A percentile compares a stretch with the other conserved stretches of the same genome.
phyloP scores from a whole-genome alignment of 495 filamentous ascomycete species.

The Sordaria brevicollis region DNA sequence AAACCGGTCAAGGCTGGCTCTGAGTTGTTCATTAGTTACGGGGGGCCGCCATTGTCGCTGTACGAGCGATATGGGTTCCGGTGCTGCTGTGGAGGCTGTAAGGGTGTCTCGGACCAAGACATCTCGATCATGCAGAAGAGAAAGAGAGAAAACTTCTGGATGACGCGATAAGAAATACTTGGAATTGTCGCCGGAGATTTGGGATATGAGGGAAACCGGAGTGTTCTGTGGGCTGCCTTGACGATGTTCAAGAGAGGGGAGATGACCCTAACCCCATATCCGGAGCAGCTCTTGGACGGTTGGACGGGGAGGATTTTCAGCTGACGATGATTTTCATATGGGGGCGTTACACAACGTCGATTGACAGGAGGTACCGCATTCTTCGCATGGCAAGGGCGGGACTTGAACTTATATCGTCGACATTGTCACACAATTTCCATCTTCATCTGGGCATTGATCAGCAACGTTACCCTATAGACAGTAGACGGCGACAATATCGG shows the following conservation, averaged over 20 bases:
- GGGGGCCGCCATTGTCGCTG: constrained; percentile 10
- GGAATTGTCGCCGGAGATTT: background rate
- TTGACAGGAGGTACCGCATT: background rate
- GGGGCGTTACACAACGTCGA: background rate
- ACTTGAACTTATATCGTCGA: background rate
- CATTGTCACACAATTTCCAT: background rate
- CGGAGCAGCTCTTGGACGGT: too few relatives aligned
- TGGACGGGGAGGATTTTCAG: too few relatives aligned
- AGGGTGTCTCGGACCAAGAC: constrained; percentile 11
- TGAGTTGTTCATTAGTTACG: constrained; percentile 26
- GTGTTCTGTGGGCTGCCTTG: background rate
- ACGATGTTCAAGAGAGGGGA: background rate
- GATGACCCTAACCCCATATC: background rate
- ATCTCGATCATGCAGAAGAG: background rate
- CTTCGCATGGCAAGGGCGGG: background rate
- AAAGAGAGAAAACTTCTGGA: background rate
- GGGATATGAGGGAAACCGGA: background rate
- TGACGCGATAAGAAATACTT: background rate
- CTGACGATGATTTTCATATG: background rate
- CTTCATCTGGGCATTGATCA: background rate
- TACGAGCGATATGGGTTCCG: constrained; percentile 23
- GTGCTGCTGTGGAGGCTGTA: constrained; percentile 24
- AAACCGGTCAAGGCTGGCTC: constrained; percentile 10
- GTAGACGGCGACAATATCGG: background rate
- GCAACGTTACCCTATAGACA: background rate